Evolutionary conservation across 768 basidiomycete genomes (phyloP).

Genomic region (Mycena rosella): DNA sequence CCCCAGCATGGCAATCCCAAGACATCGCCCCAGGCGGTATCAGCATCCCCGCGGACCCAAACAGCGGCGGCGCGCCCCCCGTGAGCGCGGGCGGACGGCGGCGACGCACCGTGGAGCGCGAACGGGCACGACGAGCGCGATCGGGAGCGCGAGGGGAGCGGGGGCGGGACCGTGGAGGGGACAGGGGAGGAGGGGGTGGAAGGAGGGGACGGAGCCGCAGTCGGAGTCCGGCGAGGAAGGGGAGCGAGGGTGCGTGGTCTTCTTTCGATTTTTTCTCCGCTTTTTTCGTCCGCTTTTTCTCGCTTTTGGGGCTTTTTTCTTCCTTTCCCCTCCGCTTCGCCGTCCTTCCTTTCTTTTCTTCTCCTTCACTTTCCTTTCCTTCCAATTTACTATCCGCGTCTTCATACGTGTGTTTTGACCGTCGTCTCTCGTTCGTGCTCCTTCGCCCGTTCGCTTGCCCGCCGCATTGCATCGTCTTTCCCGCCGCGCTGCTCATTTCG

Average conservation of each 20-base stretch:
- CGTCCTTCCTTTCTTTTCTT: neutral
- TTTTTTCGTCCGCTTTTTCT: neutral
- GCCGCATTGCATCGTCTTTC: neutral
- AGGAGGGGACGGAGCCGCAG: conserved; percentile 79
- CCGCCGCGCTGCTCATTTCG: neutral
- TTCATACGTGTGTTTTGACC: conserved; percentile 19
- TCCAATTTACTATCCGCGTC: neutral
- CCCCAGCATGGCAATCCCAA: conserved; percentile 86
- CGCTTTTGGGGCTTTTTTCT: conserved; percentile 20
- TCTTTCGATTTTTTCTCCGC: too few relatives aligned
- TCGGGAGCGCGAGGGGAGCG: conserved; percentile 61
- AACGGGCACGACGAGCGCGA: conserved; percentile 54
- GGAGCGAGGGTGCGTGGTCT: conserved; percentile 67
- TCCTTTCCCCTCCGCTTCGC: conserved; percentile 6
- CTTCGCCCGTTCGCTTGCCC: neutral
- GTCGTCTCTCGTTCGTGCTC: conserved; percentile 2
- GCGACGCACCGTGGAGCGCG: conserved; percentile 67
- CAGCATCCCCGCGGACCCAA: conserved; percentile 79
- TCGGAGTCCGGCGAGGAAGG: conserved; percentile 74
- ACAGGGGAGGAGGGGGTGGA: conserved; percentile 1
- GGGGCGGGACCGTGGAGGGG: conserved; percentile 51
- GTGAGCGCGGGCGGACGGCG: conserved; percentile 54
- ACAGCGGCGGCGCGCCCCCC: conserved; percentile 56
- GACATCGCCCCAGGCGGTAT: conserved; percentile 82
- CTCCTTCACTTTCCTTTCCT: conserved; percentile 14